phyloP scores from a whole-genome alignment of 768 basidiomycete species.

The Dentipellis fragilis region DNA sequence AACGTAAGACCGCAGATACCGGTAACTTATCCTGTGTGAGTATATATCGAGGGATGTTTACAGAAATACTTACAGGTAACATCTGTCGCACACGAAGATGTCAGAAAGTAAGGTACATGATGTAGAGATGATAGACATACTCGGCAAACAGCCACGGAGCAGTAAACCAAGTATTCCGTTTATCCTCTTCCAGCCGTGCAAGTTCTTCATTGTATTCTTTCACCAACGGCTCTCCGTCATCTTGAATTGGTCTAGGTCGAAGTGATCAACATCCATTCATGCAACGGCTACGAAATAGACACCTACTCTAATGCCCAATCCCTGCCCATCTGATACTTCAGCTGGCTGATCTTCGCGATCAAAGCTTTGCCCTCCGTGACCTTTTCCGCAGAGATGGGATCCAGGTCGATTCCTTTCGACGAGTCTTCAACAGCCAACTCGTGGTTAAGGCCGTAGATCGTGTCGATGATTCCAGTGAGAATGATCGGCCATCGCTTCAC shows the following conservation, averaged over 20 bases:
- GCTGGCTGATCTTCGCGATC: slow-evolving; percentile 59
- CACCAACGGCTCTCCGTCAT: slow-evolving; percentile 65
- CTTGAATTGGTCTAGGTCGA: slow-evolving; percentile 46
- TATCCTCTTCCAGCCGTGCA: slow-evolving; percentile 30
- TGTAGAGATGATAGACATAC: slow-evolving; percentile 33
- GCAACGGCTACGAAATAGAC: not conserved
- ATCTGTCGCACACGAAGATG: slow-evolving; percentile 29
- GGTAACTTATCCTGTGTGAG: slow-evolving; percentile 49
- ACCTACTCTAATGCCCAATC: slow-evolving; percentile 60
- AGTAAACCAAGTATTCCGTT: slow-evolving; percentile 75
- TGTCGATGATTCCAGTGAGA: slow-evolving; percentile 70
- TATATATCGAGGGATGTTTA: not conserved
- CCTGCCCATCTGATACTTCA: slow-evolving; percentile 86
- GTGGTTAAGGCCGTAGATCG: slow-evolving; percentile 62
- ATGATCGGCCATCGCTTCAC: slow-evolving; percentile 78
- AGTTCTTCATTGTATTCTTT: slow-evolving; percentile 76
- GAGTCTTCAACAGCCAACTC: slow-evolving; percentile 32
- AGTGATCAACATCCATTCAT: slow-evolving; percentile 1
- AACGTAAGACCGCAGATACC: slow-evolving; percentile 68
- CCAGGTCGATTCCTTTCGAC: slow-evolving; percentile 1
- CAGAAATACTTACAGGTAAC: slow-evolving; percentile 45
- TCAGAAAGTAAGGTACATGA: not conserved
- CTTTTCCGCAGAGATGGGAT: slow-evolving; percentile 22
- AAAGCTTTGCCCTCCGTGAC: slow-evolving; percentile 71
- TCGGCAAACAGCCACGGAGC: slow-evolving; percentile 96